Percentiles rank a stretch among this genome's conserved stretches.
phyloP scores from a whole-genome alignment of 1,284 basidiomycete genomes.

The Malassezia pachydermatis region DNA sequence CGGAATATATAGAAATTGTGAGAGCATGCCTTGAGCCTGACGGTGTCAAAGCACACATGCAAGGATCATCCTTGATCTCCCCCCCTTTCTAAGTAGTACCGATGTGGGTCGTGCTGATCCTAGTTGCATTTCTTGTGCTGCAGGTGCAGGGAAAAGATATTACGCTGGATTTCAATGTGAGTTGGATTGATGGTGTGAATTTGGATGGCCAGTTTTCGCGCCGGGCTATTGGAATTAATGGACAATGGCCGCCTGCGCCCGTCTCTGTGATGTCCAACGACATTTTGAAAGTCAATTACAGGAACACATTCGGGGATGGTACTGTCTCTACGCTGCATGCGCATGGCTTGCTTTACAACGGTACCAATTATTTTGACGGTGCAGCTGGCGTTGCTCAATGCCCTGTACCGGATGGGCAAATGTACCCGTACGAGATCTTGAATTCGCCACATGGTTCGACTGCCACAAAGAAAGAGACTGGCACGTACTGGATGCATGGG shows the following conservation, averaged over 20 bases:
- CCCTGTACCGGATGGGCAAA: constrained; percentile 66
- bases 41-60: background rate
- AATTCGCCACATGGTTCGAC: constrained; percentile 51
- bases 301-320: constrained; percentile 18
- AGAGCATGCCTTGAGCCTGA: background rate
- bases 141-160: background rate
- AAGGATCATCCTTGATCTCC: no score
- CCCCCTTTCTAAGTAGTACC: no score
- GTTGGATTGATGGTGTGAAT: background rate
- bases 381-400: constrained; percentile 73
- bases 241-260: background rate
- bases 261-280: constrained; percentile 20
- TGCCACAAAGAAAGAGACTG: background rate
- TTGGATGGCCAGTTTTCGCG: background rate
- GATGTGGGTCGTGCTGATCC: background rate
- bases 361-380: constrained; percentile 62
- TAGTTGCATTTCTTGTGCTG: background rate
- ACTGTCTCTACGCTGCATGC: constrained; percentile 18
- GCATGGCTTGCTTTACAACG: constrained; percentile 83
- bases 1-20: background rate
- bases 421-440: constrained; percentile 68
- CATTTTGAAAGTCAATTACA: constrained; percentile 17
- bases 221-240: background rate
- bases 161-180: background rate
- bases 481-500: constrained; percentile 9